Conservation (phyloP, 495 filamentous ascomycete genomes). For the Lichina pygmaea region DNA sequence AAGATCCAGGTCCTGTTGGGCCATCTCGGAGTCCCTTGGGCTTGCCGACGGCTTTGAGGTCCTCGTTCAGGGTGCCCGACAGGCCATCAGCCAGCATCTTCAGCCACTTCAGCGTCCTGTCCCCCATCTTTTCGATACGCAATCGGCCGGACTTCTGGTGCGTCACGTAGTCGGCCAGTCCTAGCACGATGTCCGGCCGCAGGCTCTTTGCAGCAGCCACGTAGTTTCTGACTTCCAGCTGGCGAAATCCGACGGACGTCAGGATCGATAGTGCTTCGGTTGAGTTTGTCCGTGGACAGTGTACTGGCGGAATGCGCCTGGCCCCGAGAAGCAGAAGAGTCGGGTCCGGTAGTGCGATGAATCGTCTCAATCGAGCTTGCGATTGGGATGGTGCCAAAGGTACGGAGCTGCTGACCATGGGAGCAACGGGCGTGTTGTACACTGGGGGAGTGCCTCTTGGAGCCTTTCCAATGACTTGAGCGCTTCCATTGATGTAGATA, state of each 20-base stretch:
- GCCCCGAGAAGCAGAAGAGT: slow-evolving; percentile 49
- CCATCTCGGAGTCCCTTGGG: neutral
- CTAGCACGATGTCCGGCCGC: slow-evolving; percentile 56
- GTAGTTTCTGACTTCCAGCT: slow-evolving; percentile 41
- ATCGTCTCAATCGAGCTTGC: slow-evolving; percentile 36
- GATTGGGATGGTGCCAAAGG: slow-evolving; percentile 5
- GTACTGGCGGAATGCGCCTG: slow-evolving; percentile 48
- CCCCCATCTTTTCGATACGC: slow-evolving; percentile 55
- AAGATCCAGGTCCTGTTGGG: too few species aligned
- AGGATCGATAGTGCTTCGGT: slow-evolving; percentile 49
- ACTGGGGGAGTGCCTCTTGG: slow-evolving; percentile 23
- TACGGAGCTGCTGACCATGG: slow-evolving; percentile 2
- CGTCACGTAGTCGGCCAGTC: slow-evolving; percentile 47
- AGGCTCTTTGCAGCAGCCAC: slow-evolving; percentile 29
- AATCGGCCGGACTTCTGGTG: slow-evolving; percentile 32
- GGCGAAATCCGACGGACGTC: slow-evolving; percentile 60
- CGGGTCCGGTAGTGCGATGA: slow-evolving; percentile 31
- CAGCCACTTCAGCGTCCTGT: slow-evolving; percentile 53
- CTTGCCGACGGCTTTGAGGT: neutral
- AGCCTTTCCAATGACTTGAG: slow-evolving; percentile 49
- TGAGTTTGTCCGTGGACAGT: slow-evolving; percentile 45
- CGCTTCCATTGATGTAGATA: slow-evolving; percentile 6
- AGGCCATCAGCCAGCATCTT: slow-evolving; percentile 21
- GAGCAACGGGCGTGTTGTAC: slow-evolving; percentile 12
- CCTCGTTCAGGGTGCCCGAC: slow-evolving; percentile 2